Conservation (phyloP, 2,329 filamentous ascomycete genomes). For the Fusarium albosuccineum region DNA sequence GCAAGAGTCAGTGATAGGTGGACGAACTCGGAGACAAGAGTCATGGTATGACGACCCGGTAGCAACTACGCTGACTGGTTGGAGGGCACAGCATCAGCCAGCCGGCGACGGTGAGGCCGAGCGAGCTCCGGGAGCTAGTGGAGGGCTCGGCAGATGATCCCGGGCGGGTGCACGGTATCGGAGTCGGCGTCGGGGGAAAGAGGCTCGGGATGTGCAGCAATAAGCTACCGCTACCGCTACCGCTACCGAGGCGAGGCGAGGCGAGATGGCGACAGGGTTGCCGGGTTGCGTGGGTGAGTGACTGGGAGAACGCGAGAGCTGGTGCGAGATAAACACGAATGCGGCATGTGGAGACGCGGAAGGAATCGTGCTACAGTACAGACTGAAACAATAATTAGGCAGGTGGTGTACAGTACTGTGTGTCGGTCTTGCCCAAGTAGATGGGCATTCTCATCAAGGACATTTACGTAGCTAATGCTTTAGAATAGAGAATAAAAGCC, state of each 20-base stretch:
- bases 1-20: slow-evolving; percentile 28
- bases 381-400: too few relatives aligned
- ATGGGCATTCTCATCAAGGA: too few relatives aligned
- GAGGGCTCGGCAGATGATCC: slow-evolving; percentile 31
- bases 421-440: too few relatives aligned
- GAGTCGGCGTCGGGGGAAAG: slow-evolving; percentile 14
- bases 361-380: slow-evolving; percentile 44
- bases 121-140: slow-evolving; percentile 22
- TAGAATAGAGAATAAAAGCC: too few relatives aligned
- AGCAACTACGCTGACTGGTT: slow-evolving; percentile 18
- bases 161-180: slow-evolving; percentile 4
- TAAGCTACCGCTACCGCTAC: neutral
- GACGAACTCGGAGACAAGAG: slow-evolving; percentile 49
- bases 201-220: slow-evolving; percentile 15
- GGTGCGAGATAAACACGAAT: slow-evolving; percentile 42
- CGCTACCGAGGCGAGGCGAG: neutral
- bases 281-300: slow-evolving; percentile 16
- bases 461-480: too few relatives aligned
- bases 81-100: slow-evolving; percentile 33
- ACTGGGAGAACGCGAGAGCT: slow-evolving; percentile 15
- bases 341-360: slow-evolving; percentile 42
- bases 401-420: too few relatives aligned
- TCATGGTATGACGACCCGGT: slow-evolving; percentile 40
- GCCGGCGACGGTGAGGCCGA: slow-evolving; percentile 20
- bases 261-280: neutral